Conservation (phyloP, 768 basidiomycete species). For the Boletus vinaceobasis region DNA sequence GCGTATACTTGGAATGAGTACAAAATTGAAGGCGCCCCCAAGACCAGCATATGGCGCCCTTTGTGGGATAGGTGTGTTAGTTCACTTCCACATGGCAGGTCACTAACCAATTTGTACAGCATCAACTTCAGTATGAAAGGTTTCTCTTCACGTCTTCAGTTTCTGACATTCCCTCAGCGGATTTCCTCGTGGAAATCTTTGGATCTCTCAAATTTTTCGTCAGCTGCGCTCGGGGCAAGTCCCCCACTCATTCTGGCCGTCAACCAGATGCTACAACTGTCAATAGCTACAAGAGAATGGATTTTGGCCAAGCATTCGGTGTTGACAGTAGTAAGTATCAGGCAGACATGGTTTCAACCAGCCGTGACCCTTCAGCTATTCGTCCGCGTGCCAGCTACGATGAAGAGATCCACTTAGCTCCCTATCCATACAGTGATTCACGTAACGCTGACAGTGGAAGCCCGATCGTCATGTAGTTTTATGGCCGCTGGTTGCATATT, state of each 20-base stretch:
- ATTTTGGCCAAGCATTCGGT: constrained; percentile 42
- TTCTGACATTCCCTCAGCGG: constrained; percentile 39
- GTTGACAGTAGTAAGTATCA: constrained; percentile 23
- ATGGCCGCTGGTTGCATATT: background rate
- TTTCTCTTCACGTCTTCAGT: background rate
- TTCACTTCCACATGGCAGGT: background rate
- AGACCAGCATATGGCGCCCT: constrained; percentile 64
- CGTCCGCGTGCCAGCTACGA: constrained; percentile 34
- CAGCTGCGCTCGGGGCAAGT: constrained; percentile 35
- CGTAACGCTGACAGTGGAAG: constrained; percentile 3
- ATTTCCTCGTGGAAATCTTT: constrained; percentile 65
- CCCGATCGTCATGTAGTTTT: constrained; percentile 3
- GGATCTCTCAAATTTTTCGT: constrained; percentile 62
- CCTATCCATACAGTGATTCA: constrained; percentile 28
- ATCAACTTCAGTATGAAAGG: constrained; percentile 43
- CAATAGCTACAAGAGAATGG: constrained; percentile 25
- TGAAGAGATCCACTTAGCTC: constrained; percentile 40
- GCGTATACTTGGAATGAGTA: constrained; percentile 77
- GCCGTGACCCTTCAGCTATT: constrained; percentile 6
- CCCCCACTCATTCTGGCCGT: constrained; percentile 20
- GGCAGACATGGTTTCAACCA: constrained; percentile 3
- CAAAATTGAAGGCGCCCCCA: constrained; percentile 35
- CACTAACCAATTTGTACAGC: constrained; percentile 24
- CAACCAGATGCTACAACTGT: constrained; percentile 18
- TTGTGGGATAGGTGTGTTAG: constrained; percentile 56